A percentile compares a stretch with the other conserved stretches of the same genome.
These are phyloP conservation scores for Silene conica DNA, from an alignment of 148 eudicot species.

Conservation along the genomic window DNA sequence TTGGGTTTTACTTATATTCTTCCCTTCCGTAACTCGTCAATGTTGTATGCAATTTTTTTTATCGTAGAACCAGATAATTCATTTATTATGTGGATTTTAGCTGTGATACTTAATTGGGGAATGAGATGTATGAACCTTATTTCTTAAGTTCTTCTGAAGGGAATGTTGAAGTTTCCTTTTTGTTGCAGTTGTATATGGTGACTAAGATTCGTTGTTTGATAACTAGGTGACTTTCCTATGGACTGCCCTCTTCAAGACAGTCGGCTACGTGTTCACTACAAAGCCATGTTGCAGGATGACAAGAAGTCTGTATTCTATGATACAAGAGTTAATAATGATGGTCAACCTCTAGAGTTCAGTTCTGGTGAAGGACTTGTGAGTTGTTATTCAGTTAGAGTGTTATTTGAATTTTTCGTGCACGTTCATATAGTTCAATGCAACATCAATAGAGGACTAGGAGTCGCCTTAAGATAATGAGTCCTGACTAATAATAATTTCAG, in stretches of 20 bases:
- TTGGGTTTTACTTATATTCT: no score
- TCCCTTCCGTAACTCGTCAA: not conserved
- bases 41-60: not conserved
- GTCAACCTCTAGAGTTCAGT: conserved; percentile 86
- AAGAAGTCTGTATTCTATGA: conserved; percentile 85
- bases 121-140: not conserved
- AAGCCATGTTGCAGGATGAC: conserved; percentile 82
- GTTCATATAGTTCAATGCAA: not conserved
- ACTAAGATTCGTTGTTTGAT: conserved; percentile 12
- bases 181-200: not conserved
- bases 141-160: not conserved
- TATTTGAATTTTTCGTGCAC: not conserved
- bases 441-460: not conserved
- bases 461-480: not conserved
- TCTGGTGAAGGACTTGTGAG: conserved; percentile 99
- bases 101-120: not conserved
- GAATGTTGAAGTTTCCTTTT: not conserved
- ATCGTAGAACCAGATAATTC: not conserved
- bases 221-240: conserved; percentile 97
- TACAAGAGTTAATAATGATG: conserved; percentile 78
- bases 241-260: conserved; percentile 99
- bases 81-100: not conserved
- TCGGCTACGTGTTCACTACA: conserved; percentile 76
- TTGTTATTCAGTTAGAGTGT: conserved; percentile 15
- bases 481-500: not conserved